Conservation (phyloP, 805 yeast species). For the Hanseniaspora hatyaiensis region DNA sequence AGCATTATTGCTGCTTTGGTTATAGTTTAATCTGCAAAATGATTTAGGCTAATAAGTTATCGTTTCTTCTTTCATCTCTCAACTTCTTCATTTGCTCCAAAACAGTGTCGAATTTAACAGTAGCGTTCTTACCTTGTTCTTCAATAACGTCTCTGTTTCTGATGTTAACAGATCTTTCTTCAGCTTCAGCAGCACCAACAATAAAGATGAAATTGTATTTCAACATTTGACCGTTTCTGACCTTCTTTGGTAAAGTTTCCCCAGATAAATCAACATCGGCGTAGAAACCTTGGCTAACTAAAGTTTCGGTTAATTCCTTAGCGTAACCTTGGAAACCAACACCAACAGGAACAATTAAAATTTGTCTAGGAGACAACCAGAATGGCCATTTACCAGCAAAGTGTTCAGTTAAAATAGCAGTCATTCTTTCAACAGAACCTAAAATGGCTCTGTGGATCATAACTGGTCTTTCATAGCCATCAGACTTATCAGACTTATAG, state of each 20-base stretch:
- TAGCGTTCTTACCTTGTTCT: conserved; percentile 85
- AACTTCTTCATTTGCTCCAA: conserved; percentile 54
- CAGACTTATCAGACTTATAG: conserved; percentile 57
- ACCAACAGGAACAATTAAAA: conserved; percentile 92
- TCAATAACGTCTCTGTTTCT: conserved; percentile 93
- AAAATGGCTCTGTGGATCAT: conserved; percentile 98
- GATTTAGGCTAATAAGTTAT: conserved; percentile 38
- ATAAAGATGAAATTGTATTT: conserved; percentile 92
- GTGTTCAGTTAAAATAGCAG: conserved; percentile 95
- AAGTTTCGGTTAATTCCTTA: conserved; percentile 55
- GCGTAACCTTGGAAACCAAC: conserved; percentile 88
- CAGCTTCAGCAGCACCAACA: conserved; percentile 92
- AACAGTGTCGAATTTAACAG: conserved; percentile 61
- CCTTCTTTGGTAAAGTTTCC: conserved; percentile 96
- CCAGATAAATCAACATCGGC: conserved; percentile 90
- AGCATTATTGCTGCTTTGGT: too few species aligned
- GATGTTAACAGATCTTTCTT: conserved; percentile 69
- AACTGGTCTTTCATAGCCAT: conserved; percentile 73
- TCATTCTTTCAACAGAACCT: conserved; percentile 98
- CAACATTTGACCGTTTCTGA: conserved; percentile 88
- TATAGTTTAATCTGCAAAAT: background rate
- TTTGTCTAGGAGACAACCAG: conserved; percentile 99
- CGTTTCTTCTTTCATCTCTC: conserved; percentile 63
- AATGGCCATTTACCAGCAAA: conserved; percentile 99
- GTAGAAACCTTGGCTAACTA: conserved; percentile 66